Base-by-base conservation (phyloP, 2,329 filamentous ascomycete genomes). In the Rhynchosporium secalis region DNA sequence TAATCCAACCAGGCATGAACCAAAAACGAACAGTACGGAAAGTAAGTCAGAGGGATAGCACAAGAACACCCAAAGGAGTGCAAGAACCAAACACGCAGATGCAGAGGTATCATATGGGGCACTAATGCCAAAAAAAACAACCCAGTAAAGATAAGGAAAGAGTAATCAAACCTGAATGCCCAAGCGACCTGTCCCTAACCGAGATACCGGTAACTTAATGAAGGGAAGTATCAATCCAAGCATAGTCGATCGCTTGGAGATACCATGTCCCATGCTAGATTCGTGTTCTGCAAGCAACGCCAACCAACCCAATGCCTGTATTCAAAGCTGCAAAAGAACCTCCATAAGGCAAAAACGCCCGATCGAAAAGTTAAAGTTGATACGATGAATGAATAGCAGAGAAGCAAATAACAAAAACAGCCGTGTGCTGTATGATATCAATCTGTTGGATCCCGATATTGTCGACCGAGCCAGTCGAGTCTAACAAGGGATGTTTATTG, bases 261-360 rank as follows among this genome's bases (percentile, higher is more conserved):
- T 28, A 38, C 38, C 33, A 68, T 64, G 62, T 61, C 58, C 60
- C 60, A 65, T 65, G 64, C 64, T 60, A 62, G 57, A 66, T 62
- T 66, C 64, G 65, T 67, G 62, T 71, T 71, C 68, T 71, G 71
- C 66, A 64, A 68, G 65, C 57, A 63, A 43, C 54, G 56, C 52
- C 46, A 47, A 56, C 29, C 62, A 69, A 68, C 66, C 68, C 67
- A 1, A 40, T 56, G 15, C 54, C 62, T 60, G 45, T 59, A 54
- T 63, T 66, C 58, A 56, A 64, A 67, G 62, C 64, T 64, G 67
- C 66, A 43, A 63, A 68, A 71, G 67, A 66, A 69, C 68, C 67
- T 68, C 66, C 67, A 61, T 6, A 70, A 73, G 71, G 70, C 71
- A 71, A 72, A 73, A 70, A 73, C 73, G 67, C 66, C 68, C 61